phyloP scores from a whole-genome alignment of 2,329 filamentous ascomycete species.

The Diplodia seriata region DNA sequence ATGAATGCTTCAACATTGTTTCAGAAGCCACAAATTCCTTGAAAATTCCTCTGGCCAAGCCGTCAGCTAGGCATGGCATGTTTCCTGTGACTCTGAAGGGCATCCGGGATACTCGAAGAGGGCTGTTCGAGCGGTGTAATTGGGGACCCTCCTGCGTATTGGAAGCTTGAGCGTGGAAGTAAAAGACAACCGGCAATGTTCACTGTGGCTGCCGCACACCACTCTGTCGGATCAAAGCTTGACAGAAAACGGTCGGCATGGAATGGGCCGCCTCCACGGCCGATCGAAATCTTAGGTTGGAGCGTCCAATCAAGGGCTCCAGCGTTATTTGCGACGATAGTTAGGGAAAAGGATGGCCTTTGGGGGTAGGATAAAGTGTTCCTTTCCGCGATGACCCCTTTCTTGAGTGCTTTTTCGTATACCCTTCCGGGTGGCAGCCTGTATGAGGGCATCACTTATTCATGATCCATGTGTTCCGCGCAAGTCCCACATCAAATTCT shows the following conservation, averaged over 20 bases:
- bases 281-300: slow-evolving; percentile 2
- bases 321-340: not conserved
- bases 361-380: not conserved
- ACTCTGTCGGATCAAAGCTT: slow-evolving; percentile 15
- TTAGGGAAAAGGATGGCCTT: no score
- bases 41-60: no score
- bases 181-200: not conserved
- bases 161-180: no score
- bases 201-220: not conserved
- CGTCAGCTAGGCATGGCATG: no score
- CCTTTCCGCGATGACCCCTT: not conserved
- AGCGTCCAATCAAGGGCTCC: not conserved
- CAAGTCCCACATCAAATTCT: slow-evolving; percentile 6
- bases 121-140: no score
- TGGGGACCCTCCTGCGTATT: no score
- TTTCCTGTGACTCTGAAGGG: no score
- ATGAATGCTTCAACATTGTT: no score
- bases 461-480: slow-evolving; percentile 3
- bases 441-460: slow-evolving; percentile 1
- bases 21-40: no score
- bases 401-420: not conserved
- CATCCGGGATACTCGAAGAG: no score
- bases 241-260: slow-evolving; percentile 16
- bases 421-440: no score
- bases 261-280: slow-evolving; percentile 1